Percentiles rank a stretch among this genome's conserved stretches.
phyloP scores from a whole-genome alignment of 2,329 filamentous ascomycete genomes.

The Elsinoe fawcettii region DNA sequence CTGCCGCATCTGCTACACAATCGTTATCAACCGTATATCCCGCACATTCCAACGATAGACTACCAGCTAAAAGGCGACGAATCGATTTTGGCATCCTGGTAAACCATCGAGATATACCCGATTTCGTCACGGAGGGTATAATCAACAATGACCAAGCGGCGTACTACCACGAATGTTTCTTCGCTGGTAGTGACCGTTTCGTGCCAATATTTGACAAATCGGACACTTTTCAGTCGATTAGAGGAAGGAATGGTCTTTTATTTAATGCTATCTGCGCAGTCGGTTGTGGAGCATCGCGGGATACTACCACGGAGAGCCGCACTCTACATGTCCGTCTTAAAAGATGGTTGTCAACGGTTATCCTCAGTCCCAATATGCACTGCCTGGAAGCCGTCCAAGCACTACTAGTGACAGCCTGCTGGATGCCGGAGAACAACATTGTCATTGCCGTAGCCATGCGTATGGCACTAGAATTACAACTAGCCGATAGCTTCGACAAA shows the following conservation, averaged over 20 bases:
- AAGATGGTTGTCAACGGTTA: not conserved
- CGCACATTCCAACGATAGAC: not conserved
- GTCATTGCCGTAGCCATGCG: not conserved
- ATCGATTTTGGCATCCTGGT: not conserved
- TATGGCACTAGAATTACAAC: not conserved
- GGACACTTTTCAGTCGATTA: not conserved
- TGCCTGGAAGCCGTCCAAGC: conserved; percentile 1
- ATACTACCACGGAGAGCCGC: not conserved
- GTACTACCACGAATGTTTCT: not conserved
- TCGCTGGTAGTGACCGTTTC: not conserved
- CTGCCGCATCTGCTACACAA: no score
- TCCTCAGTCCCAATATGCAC: not conserved
- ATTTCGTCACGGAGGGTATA: not conserved
- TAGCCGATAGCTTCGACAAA: not conserved
- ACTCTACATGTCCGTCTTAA: conserved; percentile 1
- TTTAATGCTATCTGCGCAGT: not conserved
- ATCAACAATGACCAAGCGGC: not conserved
- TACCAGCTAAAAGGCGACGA: not conserved
- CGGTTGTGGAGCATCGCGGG: not conserved
- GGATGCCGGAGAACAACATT: not conserved
- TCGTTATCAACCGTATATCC: not conserved
- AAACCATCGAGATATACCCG: not conserved
- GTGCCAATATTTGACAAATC: conserved; percentile 2
- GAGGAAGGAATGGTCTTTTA: not conserved
- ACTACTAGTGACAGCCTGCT: conserved; percentile 5